Base-by-base conservation (phyloP, 306 rosid species). In the cucumber (Cucumis sativus) region DNA sequence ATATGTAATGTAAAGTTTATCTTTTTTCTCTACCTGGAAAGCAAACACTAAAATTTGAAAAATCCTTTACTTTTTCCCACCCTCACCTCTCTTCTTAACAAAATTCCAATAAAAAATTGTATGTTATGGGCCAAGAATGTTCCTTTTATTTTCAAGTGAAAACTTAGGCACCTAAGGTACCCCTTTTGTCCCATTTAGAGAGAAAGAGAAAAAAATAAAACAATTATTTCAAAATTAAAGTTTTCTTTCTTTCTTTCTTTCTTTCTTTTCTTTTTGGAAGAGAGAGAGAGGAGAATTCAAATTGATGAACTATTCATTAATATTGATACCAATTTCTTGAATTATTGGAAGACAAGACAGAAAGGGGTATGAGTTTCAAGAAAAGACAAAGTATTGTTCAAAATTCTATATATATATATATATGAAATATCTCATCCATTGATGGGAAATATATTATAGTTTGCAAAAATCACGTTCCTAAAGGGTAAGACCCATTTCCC, bases 41-140 rank as follows among this genome's bases (percentile, higher is more conserved):
- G 76, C 76, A 71, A 66, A 47, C 76, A 71, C 59, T 71, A 71
- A 25, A 23, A 39, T 47, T 71, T 47, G 58, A 25, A 71, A 71
- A 69, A 66, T 18, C 4, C 40, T 18, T 20, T 7, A 13, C 58
- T 70, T 70, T 70, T 70, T 1, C 58, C 39, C 39, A 45, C 75
- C 2, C 30, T 28, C 30, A 28, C 37, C 37, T 33, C 37, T 15
- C 21, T 20, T 20, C 76, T 49, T 28, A 40, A n/a, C 40, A 49
- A 70, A 70, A 25, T 0, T 70, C 54, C 56, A 70, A 43, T 70
- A 43, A 68, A 68, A 21, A 20, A 41, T 45, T 70, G 57, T 47
- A 70, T 70, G 20, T 47, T 43, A 47, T 70, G 54, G 76, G 76
- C 76, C 76, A 71, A 51, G 41, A 71, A 71, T 71, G 76, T 23